phyloP scores from a whole-genome alignment of 2,329 filamentous ascomycete species.

The Hypoxylon sp. region DNA sequence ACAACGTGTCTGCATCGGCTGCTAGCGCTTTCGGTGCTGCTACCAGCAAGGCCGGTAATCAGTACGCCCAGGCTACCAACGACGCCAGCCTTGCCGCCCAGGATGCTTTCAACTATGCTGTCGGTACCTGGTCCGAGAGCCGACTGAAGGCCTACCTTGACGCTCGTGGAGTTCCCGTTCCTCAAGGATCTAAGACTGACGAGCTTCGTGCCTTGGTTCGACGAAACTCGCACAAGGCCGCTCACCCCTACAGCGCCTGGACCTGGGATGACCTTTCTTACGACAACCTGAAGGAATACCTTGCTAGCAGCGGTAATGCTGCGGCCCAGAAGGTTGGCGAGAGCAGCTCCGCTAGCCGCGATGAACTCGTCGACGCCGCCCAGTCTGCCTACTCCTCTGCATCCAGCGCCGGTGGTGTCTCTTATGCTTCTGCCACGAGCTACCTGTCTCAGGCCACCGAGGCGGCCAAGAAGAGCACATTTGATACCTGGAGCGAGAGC shows the following conservation, averaged over 20 bases:
- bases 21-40: constrained; percentile 73
- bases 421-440: constrained; percentile 74
- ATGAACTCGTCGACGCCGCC: constrained; percentile 75
- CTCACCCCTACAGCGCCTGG: constrained; percentile 74
- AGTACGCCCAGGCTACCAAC: constrained; percentile 79
- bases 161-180: constrained; percentile 77
- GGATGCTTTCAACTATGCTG: constrained; percentile 71
- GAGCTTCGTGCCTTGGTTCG: constrained; percentile 79
- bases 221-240: constrained; percentile 74
- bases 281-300: constrained; percentile 72
- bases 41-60: constrained; percentile 77
- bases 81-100: constrained; percentile 68
- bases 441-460: constrained; percentile 73
- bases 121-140: constrained; percentile 75
- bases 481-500: constrained; percentile 76
- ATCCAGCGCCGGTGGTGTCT: constrained; percentile 63
- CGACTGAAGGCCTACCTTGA: constrained; percentile 82
- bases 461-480: constrained; percentile 69
- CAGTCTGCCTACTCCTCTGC: constrained; percentile 68
- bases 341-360: constrained; percentile 71
- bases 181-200: constrained; percentile 74
- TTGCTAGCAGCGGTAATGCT: constrained; percentile 60
- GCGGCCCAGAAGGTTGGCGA: constrained; percentile 67
- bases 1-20: constrained; percentile 66
- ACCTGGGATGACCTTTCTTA: constrained; percentile 80